Evolutionary conservation across 192 early-diverging fungal species (phyloP), one percentile per base, ranked within the genome.

Genomic region (Lobulomyces angularis): DNA sequence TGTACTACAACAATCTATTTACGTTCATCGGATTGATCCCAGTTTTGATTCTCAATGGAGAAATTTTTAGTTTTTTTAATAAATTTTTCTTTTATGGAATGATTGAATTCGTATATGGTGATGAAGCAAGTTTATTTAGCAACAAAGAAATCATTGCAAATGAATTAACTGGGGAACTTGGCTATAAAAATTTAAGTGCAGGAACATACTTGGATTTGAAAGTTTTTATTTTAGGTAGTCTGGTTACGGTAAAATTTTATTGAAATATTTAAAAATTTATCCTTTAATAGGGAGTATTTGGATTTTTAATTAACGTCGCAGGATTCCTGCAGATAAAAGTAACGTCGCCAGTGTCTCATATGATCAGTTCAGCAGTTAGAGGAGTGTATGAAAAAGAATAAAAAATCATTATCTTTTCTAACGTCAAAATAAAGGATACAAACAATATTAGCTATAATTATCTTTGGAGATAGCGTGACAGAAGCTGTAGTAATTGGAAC

Each of bases 251-350:
- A n/a, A n/a, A n/a, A n/a, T n/a, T n/a, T n/a, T n/a, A n/a, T n/a
- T n/a, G n/a, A n/a, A n/a, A n/a, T n/a, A n/a, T n/a, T n/a, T n/a
- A n/a, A n/a, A n/a, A n/a, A n/a, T n/a, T n/a, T n/a, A n/a, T n/a
- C n/a, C n/a, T n/a, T n/a, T n/a, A n/a, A 41, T 23, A 61, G 19
- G 73, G 73, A 22, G 43, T 73, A 24, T 65, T 76, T 46, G 73
- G 73, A 3, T 76, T 76, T 46, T 48, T 76, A 41, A 63, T 76
- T 34, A 76, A 76, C 53, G 30, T 76, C 12, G 73, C 73, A 12
- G 71, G 73, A 16, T 76, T 76, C 50, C 57, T 76, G 34, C 73
- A 73, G 44, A 76, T 76, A 43, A 73, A 72, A 35, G 65, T 73
- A 26, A 76, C 73, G 19, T 72, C 69, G 0, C 73, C 73, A 4